phyloP scores from a whole-genome alignment of 2,329 filamentous ascomycete genomes.

The Ceratocystis albifundus region DNA sequence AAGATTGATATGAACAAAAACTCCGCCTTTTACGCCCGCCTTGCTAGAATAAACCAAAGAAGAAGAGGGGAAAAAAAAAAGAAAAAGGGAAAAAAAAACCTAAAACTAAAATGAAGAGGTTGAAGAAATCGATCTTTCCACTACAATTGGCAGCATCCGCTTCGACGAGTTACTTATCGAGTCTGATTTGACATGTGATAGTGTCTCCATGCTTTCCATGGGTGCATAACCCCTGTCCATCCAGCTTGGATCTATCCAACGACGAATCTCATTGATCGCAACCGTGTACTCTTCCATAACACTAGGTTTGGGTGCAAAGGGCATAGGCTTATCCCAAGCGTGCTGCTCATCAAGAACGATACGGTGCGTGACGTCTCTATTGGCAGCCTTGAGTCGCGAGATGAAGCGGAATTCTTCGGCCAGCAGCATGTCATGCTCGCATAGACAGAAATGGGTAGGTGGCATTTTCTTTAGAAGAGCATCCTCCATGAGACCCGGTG shows the following conservation, averaged over 20 bases:
- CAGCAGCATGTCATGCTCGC: conserved; percentile 55
- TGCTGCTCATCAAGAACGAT: conserved; percentile 38
- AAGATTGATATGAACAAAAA: not conserved
- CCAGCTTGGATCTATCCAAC: conserved; percentile 34
- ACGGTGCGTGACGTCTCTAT: conserved; percentile 33
- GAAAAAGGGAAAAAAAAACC: not conserved
- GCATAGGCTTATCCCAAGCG: conserved; percentile 40
- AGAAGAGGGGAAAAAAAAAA: not conserved
- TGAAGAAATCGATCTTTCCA: conserved; percentile 6
- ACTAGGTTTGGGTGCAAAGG: conserved; percentile 35
- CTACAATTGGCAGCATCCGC: conserved; percentile 12
- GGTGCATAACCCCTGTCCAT: not conserved
- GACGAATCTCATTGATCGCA: conserved; percentile 33
- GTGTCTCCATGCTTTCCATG: conserved; percentile 9
- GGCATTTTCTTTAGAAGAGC: conserved; percentile 42
- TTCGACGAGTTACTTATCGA: conserved; percentile 8
- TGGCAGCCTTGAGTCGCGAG: conserved; percentile 38
- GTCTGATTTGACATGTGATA: not conserved
- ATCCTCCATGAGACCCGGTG: conserved; percentile 46
- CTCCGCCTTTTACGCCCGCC: not conserved
- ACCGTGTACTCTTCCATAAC: conserved; percentile 38
- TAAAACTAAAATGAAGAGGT: not conserved
- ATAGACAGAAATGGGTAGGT: conserved; percentile 47
- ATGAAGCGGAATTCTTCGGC: conserved; percentile 50
- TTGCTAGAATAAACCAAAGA: not conserved